Percentiles rank a stretch among this genome's conserved stretches.
phyloP scores from a whole-genome alignment of 805 yeast genomes.

The Yamadazyma phyllophila region DNA sequence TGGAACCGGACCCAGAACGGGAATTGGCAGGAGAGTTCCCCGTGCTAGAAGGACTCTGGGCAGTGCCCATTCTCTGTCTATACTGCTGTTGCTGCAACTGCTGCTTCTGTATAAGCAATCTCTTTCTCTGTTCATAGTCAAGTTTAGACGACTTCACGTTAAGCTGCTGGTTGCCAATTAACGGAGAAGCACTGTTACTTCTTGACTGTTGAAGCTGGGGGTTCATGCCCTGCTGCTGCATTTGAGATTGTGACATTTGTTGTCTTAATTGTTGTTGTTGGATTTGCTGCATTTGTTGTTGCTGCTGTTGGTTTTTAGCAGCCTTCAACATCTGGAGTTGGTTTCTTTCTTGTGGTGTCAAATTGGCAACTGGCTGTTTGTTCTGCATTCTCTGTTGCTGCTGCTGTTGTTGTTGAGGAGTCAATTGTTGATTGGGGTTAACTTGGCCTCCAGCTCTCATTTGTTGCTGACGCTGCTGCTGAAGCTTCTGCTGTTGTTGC shows the following conservation, averaged over 20 bases:
- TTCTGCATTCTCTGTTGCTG: conserved; percentile 1
- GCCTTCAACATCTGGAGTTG: conserved; percentile 42
- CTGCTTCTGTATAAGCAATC: conserved; percentile 32
- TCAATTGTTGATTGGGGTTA: neutral
- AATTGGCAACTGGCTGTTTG: conserved; percentile 30
- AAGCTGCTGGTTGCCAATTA: conserved; percentile 11
- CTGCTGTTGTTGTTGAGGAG: conserved; percentile 9
- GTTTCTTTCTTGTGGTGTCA: conserved; percentile 44
- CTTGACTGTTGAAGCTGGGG: conserved; percentile 13
- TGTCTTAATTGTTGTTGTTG: conserved; percentile 17
- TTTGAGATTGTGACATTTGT: neutral
- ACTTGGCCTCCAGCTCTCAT: neutral
- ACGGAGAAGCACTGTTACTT: conserved; percentile 13
- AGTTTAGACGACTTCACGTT: conserved; percentile 27
- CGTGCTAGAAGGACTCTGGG: neutral
- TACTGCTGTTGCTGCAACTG: conserved; percentile 19
- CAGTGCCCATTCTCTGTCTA: conserved; percentile 6
- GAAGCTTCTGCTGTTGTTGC: conserved; percentile 45
- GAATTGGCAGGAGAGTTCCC: too few relatives aligned
- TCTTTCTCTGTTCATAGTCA: conserved; percentile 38
- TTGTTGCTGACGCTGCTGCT: conserved; percentile 25
- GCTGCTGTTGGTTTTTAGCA: conserved; percentile 29
- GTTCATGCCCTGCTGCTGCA: conserved; percentile 1
- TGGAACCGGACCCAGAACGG: neutral
- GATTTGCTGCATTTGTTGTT: conserved; percentile 23